Percentiles rank a stretch among this genome's conserved stretches.
Evolutionary conservation across 73 alveolate genomes (phyloP).

Genomic region (Blepharisma stoltei): DNA sequence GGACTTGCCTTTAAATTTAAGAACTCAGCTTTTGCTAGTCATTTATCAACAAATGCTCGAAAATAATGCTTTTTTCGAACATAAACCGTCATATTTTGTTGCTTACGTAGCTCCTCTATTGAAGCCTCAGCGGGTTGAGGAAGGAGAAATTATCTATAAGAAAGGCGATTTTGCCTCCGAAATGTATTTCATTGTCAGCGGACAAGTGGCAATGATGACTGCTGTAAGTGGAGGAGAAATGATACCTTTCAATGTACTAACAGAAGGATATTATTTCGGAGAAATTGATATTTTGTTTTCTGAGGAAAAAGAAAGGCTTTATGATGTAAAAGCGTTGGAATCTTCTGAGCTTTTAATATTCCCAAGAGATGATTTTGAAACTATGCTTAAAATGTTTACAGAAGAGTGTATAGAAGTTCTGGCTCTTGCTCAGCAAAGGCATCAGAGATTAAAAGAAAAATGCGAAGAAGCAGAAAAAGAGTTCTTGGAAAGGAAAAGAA

Average conservation of each 20-base stretch:
- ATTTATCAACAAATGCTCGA: slow-evolving; percentile 15
- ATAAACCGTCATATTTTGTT: slow-evolving; percentile 16
- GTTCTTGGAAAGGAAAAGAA: neutral
- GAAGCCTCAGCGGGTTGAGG: neutral
- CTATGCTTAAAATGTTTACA: slow-evolving; percentile 6
- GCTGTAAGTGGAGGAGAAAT: neutral
- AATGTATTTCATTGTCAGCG: slow-evolving; percentile 29
- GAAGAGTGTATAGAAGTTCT: slow-evolving; percentile 6
- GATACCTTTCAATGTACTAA: slow-evolving; percentile 4
- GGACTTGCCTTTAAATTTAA: neutral
- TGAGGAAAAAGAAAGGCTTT: slow-evolving; percentile 3
- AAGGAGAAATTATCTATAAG: neutral
- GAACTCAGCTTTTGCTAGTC: neutral
- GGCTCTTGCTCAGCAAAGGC: slow-evolving; percentile 14
- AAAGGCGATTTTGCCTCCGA: slow-evolving; percentile 11
- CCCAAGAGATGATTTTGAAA: neutral
- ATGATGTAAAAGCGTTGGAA: neutral
- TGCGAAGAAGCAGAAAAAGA: neutral
- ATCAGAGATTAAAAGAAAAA: neutral
- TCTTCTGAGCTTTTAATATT: neutral
- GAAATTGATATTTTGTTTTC: slow-evolving; percentile 27
- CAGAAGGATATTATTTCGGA: slow-evolving; percentile 26
- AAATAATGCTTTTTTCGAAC: slow-evolving; percentile 3
- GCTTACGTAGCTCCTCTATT: slow-evolving; percentile 24
- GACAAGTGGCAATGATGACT: slow-evolving; percentile 20